Evolutionary conservation across 768 basidiomycete genomes (phyloP).

Genomic region (Hygrophorus russula): DNA sequence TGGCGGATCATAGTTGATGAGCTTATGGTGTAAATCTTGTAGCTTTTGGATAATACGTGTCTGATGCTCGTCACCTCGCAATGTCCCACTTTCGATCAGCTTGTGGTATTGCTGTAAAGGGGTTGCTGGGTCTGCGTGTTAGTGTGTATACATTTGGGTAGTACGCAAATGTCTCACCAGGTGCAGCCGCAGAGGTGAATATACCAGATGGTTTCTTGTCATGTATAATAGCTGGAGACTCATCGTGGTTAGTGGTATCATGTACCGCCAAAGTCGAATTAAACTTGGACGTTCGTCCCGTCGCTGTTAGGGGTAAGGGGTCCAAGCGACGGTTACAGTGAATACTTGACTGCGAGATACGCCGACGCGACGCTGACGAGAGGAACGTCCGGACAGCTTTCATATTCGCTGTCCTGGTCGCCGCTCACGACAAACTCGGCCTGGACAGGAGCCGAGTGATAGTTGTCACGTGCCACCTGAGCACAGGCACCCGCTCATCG

Average conservation of each 20-base stretch:
- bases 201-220: neutral
- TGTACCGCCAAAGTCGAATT: slow-evolving; percentile 27
- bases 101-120: slow-evolving; percentile 35
- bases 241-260: slow-evolving; percentile 10
- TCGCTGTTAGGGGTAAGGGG: slow-evolving; percentile 7
- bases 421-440: neutral
- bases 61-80: slow-evolving; percentile 78
- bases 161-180: neutral
- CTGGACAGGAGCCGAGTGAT: neutral
- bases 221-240: slow-evolving; percentile 1
- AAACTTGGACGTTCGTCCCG: slow-evolving; percentile 19
- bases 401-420: slow-evolving; percentile 12
- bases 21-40: slow-evolving; percentile 64
- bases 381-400: slow-evolving; percentile 20
- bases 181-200: neutral
- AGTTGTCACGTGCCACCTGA: neutral
- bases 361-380: slow-evolving; percentile 9
- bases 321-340: slow-evolving; percentile 9
- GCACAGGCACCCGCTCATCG: neutral
- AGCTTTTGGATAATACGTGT: slow-evolving; percentile 73
- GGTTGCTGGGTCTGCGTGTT: slow-evolving; percentile 18
- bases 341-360: slow-evolving; percentile 10
- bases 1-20: slow-evolving; percentile 64
- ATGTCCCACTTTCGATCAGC: slow-evolving; percentile 31
- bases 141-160: neutral